Conservation (phyloP, 73 alveolate genomes). For the Symbiodinium natans region DNA sequence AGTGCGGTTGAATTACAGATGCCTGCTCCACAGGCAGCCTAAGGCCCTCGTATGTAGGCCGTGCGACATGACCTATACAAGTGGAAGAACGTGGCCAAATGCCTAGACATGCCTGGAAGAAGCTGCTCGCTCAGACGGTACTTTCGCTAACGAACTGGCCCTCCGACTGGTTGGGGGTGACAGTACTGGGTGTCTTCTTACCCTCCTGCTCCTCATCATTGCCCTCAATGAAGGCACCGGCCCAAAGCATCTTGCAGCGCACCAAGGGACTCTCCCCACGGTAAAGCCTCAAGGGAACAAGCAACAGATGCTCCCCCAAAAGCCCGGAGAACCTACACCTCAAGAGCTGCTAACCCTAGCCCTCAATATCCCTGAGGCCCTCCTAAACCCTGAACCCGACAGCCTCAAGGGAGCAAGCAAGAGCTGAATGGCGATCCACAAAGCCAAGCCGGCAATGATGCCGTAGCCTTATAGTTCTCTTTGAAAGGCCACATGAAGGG, state of each 20-base stretch:
- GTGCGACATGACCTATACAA: neutral
- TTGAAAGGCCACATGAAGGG: neutral
- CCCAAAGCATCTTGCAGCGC: conserved; percentile 48
- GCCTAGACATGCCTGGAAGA: neutral
- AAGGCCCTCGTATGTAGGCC: neutral
- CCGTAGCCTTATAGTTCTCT: conserved; percentile 18
- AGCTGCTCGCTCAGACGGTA: neutral
- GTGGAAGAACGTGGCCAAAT: neutral
- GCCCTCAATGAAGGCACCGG: conserved; percentile 60
- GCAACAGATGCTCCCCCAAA: neutral
- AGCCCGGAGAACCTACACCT: too few species aligned
- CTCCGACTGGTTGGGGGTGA: neutral
- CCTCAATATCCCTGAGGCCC: neutral
- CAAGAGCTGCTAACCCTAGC: neutral
- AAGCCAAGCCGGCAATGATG: conserved; percentile 38
- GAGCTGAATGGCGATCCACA: conserved; percentile 2
- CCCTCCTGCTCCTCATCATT: neutral
- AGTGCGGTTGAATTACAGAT: neutral
- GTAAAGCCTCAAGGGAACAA: neutral
- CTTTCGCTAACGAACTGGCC: neutral
- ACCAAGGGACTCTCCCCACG: conserved; percentile 26
- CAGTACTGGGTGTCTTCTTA: neutral
- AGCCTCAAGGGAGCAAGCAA: neutral
- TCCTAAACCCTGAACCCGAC: neutral
- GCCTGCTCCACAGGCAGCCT: neutral